Conservation (phyloP, 73 alveolate genomes). For the Symbiodinium natans region DNA sequence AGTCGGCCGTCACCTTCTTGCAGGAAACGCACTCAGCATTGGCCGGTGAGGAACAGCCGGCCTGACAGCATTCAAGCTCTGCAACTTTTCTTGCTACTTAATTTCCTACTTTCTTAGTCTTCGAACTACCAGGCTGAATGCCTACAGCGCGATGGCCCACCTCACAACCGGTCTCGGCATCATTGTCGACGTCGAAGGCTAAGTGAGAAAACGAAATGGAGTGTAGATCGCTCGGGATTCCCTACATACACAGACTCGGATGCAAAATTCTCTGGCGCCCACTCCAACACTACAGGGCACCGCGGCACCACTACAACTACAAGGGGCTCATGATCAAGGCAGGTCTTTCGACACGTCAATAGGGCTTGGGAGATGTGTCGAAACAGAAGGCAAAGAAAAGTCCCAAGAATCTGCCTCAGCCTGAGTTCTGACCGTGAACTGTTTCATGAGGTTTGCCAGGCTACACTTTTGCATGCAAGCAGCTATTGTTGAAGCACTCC, state of each 20-base stretch:
- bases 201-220: neutral
- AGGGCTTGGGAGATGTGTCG: too few species aligned
- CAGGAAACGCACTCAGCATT: conserved; percentile 51
- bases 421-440: too few species aligned
- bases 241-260: too few species aligned
- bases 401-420: too few species aligned
- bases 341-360: too few species aligned
- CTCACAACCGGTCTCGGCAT: conserved; percentile 72
- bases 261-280: neutral
- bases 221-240: neutral
- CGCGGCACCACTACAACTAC: too few species aligned
- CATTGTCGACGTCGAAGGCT: conserved; percentile 57
- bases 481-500: conserved; percentile 55
- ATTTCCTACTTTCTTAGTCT: too few species aligned
- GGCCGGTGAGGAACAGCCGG: neutral
- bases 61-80: neutral
- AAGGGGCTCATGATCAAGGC: neutral
- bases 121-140: too few species aligned
- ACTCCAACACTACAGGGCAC: neutral
- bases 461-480: neutral
- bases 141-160: too few species aligned
- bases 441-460: too few species aligned
- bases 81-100: too few species aligned
- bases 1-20: neutral
- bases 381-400: too few species aligned